Base-by-base conservation (phyloP, 495 filamentous ascomycete genomes). In the Xylaria scruposa region DNA sequence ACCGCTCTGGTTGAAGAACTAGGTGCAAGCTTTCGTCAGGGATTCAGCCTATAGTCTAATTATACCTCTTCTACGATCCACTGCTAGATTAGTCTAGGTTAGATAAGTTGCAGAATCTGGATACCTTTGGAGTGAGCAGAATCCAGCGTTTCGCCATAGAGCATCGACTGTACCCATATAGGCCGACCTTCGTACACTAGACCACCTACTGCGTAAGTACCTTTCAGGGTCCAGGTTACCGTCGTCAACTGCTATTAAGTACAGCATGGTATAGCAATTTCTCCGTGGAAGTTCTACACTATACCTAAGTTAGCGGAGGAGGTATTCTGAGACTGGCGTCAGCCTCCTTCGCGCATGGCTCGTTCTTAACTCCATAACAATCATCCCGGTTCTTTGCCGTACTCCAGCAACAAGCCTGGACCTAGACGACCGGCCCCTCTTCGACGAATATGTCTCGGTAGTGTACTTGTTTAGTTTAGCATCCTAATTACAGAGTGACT, bases 371-470 rank as follows among this genome's bases (percentile, higher is more conserved):
- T 42, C 33, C 67, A 46, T 64, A 42, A 12, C 12, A 36, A 17
- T 12, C 47, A 58, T 70, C 56, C 68, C 68, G 68, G 36, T 64
- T 64, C 61, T 70, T 70, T 70, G 61, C 56, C 68, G 68, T 64
- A 21, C 47, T 70, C 36, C 0, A 21, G 36, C 26, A 49, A 8
- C 19, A 53, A 40, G 36, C 33, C 21, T 64, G 21, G 36, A 12
- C 21, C 33, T 49, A 31, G 44, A 21, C 49, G 29, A 56, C 31
- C 33, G 9, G 49, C 33, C 49, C 65, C 49, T 56, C 49, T 56
- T 56, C 36, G 4, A 67, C 36, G 31, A 42, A 31, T 31, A 31
- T 33, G 15, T 46, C 36, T 24, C 17, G 62, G 62, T 31, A 56
- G 53, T 24, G 1, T n/a, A 49, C 9, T 17, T 49, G n/a, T 6